A percentile compares a stretch with the other conserved stretches of the same genome.
phyloP scores from a whole-genome alignment of 805 yeast species.

The Starmera pachycereana region DNA sequence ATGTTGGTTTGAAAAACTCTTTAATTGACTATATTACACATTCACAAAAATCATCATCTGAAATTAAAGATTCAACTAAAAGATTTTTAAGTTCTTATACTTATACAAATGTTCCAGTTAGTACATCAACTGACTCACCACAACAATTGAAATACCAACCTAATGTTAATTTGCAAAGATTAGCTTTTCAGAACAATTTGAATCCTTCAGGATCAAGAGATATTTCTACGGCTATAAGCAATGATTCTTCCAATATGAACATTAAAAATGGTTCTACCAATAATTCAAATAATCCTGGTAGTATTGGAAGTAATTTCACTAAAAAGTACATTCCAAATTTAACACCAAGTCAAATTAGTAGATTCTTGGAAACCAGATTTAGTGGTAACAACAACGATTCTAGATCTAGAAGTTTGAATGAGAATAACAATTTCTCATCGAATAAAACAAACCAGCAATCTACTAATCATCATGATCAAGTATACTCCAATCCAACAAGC shows the following conservation, averaged over 20 bases:
- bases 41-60: constrained; percentile 9
- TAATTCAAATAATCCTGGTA: no score
- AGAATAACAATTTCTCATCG: no score
- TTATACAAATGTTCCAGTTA: not conserved
- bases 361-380: constrained; percentile 9
- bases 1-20: constrained; percentile 33
- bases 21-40: constrained; percentile 31
- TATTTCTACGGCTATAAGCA: no score
- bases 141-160: constrained; percentile 3
- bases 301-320: no score
- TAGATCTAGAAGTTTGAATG: no score
- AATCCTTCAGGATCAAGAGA: not conserved
- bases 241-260: no score
- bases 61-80: constrained; percentile 9
- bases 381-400: constrained; percentile 1
- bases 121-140: not conserved
- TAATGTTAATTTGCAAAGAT: constrained; percentile 14
- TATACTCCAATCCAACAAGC: no score
- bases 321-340: not conserved
- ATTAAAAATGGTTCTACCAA: no score
- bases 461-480: no score
- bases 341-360: constrained; percentile 12
- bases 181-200: constrained; percentile 16
- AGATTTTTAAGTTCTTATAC: constrained; percentile 13
- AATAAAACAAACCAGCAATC: no score